Evolutionary conservation across 1,139 yeast species (phyloP).

Genomic region (Taphrina flavorubra): DNA sequence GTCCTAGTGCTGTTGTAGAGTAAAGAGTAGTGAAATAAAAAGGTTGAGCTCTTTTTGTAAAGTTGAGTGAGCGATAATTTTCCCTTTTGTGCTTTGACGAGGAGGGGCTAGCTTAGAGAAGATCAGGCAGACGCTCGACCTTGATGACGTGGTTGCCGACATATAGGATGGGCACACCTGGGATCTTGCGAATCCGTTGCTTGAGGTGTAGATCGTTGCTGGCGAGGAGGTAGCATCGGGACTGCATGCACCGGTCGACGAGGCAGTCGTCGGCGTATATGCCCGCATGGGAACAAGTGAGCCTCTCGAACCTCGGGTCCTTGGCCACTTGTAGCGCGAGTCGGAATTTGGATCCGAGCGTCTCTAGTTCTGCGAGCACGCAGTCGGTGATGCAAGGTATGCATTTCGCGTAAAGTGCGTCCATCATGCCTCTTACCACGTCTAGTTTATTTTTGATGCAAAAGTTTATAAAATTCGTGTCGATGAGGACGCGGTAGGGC

Average conservation of each 20-base stretch:
- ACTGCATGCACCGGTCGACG: constrained; percentile 90
- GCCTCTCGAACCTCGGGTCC: constrained; percentile 86
- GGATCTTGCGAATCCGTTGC: constrained; percentile 90
- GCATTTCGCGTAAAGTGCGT: constrained; percentile 89
- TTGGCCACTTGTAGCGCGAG: constrained; percentile 86
- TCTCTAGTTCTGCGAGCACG: constrained; percentile 96
- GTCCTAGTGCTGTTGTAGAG: not conserved
- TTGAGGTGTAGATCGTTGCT: constrained; percentile 98
- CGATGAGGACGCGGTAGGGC: constrained; percentile 92
- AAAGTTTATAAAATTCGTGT: constrained; percentile 94
- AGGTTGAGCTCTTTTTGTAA: too few relatives aligned
- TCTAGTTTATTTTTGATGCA: constrained; percentile 95
- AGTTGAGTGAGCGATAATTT: too few relatives aligned
- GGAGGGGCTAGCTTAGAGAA: not conserved
- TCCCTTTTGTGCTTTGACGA: too few relatives aligned
- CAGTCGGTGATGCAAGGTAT: constrained; percentile 95
- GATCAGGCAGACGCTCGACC: constrained; percentile 88
- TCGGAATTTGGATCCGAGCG: constrained; percentile 90
- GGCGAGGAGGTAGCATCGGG: constrained; percentile 95
- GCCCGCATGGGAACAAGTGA: constrained; percentile 90
- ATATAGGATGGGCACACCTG: constrained; percentile 95
- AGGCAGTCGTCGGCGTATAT: constrained; percentile 98
- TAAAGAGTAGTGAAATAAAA: not conserved
- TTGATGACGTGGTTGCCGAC: constrained; percentile 93
- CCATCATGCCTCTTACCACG: constrained; percentile 94